Evolutionary conservation across 2,329 filamentous ascomycete species (phyloP).

Genomic region (Cercospora sesami): DNA sequence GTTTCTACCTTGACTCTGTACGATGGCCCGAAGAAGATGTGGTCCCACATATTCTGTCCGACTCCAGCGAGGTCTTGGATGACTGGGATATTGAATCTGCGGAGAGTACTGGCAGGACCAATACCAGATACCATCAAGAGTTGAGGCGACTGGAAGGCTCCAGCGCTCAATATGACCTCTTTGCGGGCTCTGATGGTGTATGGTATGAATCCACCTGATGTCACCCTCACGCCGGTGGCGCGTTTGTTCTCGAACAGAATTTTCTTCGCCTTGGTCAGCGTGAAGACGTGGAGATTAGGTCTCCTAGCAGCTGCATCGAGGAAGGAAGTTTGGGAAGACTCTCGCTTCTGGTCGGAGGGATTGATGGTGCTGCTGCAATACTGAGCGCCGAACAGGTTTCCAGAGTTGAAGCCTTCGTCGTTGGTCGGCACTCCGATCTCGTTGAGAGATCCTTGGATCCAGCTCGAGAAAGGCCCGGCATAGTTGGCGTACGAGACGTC

Average conservation of each 20-base stretch:
- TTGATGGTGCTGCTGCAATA: constrained; percentile 25
- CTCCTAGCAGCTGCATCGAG: constrained; percentile 30
- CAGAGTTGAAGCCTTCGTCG: constrained; percentile 22
- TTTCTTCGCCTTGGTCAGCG: constrained; percentile 31
- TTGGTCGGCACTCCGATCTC: constrained; percentile 20
- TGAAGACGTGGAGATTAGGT: constrained; percentile 39
- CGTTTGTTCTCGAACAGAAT: constrained; percentile 37
- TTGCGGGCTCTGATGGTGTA: constrained; percentile 37
- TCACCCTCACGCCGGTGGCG: constrained; percentile 32
- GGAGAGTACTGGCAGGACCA: constrained; percentile 53
- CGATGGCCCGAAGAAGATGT: constrained; percentile 45
- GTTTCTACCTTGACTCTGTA: constrained; percentile 32
- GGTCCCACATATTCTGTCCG: constrained; percentile 64
- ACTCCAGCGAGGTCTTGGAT: constrained; percentile 61
- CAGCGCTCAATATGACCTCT: constrained; percentile 51
- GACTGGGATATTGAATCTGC: constrained; percentile 55
- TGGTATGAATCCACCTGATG: not conserved
- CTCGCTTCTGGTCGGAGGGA: constrained; percentile 24
- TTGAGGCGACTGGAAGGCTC: constrained; percentile 64
- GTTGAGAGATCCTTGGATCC: constrained; percentile 14
- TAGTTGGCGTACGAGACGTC: constrained; percentile 38
- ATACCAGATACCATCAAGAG: constrained; percentile 65
- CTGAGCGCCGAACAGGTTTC: constrained; percentile 21
- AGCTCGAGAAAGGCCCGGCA: constrained; percentile 21
- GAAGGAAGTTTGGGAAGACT: constrained; percentile 32